Conservation (phyloP, 2,329 filamentous ascomycete species). For the Phialophora verrucosa region DNA sequence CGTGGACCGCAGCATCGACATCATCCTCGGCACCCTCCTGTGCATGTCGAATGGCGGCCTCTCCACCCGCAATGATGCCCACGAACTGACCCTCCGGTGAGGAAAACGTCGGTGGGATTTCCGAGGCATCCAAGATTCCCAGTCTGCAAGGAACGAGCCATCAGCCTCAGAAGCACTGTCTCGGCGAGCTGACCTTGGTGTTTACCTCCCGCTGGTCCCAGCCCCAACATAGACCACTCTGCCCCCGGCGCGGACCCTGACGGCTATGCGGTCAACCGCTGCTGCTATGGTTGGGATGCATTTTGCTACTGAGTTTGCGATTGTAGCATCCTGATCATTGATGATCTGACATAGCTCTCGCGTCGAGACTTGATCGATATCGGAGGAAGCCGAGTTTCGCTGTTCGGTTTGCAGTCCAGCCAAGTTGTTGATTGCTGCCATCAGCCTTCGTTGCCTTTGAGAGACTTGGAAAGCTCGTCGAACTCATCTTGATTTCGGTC, state of each 20-base stretch:
- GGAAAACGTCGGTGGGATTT: slow-evolving; percentile 52
- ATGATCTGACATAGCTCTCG: slow-evolving; percentile 49
- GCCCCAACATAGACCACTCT: slow-evolving; percentile 51
- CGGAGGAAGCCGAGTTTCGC: slow-evolving; percentile 44
- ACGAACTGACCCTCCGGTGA: slow-evolving; percentile 49
- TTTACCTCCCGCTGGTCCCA: slow-evolving; percentile 52
- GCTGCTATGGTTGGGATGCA: slow-evolving; percentile 45
- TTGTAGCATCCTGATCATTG: slow-evolving; percentile 47
- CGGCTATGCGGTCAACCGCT: slow-evolving; percentile 45
- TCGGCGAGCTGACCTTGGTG: not conserved
- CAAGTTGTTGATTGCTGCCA: slow-evolving; percentile 38
- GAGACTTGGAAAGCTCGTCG: not conserved
- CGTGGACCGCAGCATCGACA: slow-evolving; percentile 41
- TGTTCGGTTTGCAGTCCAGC: slow-evolving; percentile 47
- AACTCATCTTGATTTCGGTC: not conserved
- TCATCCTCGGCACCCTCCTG: slow-evolving; percentile 53
- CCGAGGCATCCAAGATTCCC: slow-evolving; percentile 51
- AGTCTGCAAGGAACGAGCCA: slow-evolving; percentile 40
- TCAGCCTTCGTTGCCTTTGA: not conserved
- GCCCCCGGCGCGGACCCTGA: slow-evolving; percentile 45
- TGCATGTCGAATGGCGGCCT: slow-evolving; percentile 49
- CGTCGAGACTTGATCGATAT: slow-evolving; percentile 49
- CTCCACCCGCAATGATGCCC: slow-evolving; percentile 51
- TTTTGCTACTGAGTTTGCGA: slow-evolving; percentile 43
- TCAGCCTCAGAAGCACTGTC: slow-evolving; percentile 16